Evolutionary conservation across 768 basidiomycete species (phyloP).

Genomic region (Termitomyces sp.): DNA sequence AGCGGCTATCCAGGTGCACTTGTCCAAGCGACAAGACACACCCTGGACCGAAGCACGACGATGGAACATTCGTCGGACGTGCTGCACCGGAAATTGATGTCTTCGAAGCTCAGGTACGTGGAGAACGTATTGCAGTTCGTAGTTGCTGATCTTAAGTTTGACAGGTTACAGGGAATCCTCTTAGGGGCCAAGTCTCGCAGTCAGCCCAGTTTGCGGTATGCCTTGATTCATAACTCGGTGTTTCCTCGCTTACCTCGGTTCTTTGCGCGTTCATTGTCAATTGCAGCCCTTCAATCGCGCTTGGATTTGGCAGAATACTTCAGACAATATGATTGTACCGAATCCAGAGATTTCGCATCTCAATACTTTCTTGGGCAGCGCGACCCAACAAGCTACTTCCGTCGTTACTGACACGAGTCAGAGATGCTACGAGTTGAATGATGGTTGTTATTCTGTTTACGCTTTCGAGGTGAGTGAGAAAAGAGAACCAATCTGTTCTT

Average conservation of each 20-base stretch:
- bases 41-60: conserved; percentile 67
- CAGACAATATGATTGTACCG: conserved; percentile 45
- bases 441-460: conserved; percentile 60
- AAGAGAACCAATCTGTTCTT: neutral
- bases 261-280: neutral
- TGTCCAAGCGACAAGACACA: conserved; percentile 66
- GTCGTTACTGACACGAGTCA: conserved; percentile 64
- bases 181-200: conserved; percentile 69
- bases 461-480: conserved; percentile 59
- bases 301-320: conserved; percentile 63
- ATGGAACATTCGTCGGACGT: conserved; percentile 73
- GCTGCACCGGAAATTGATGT: conserved; percentile 85
- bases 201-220: conserved; percentile 73
- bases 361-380: conserved; percentile 64
- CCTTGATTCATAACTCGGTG: conserved; percentile 7
- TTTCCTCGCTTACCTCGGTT: conserved; percentile 1
- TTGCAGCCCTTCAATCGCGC: conserved; percentile 62
- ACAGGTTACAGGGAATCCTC: conserved; percentile 39
- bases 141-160: neutral
- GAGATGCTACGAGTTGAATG: conserved; percentile 56
- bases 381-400: conserved; percentile 73
- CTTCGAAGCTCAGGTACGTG: conserved; percentile 67
- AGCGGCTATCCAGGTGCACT: conserved; percentile 76
- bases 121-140: conserved; percentile 7
- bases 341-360: conserved; percentile 47